Percentiles rank a stretch among this genome's conserved stretches.
Conservation (phyloP, 2,329 filamentous ascomycete genomes). For the Trichoderma harzianum region DNA sequence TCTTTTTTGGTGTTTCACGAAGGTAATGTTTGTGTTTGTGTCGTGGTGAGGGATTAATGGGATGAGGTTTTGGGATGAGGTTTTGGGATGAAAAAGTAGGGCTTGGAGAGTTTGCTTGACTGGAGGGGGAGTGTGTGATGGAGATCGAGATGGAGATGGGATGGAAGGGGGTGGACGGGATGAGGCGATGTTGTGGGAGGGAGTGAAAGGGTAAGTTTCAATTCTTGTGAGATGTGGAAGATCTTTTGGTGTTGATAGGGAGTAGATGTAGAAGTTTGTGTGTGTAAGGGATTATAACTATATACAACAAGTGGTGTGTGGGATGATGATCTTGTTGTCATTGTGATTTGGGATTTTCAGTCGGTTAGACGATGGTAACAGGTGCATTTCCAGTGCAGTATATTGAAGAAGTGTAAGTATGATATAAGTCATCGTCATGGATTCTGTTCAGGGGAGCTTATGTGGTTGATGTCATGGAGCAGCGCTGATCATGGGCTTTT, state of each 20-base stretch:
- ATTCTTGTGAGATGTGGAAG: not conserved
- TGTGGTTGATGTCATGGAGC: not conserved
- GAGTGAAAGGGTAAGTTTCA: not conserved
- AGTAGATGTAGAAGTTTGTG: not conserved
- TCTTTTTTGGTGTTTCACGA: not conserved
- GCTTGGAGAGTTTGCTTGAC: not conserved
- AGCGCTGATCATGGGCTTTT: not conserved
- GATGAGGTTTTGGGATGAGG: not conserved
- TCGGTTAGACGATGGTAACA: not conserved
- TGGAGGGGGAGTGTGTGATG: not conserved
- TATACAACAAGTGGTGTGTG: not conserved
- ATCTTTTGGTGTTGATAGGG: not conserved
- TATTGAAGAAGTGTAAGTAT: not conserved
- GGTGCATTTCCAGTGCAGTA: not conserved
- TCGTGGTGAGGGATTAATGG: not conserved
- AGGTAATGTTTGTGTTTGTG: not conserved
- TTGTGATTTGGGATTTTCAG: not conserved
- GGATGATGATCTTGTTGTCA: not conserved
- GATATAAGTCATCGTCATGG: slow-evolving; percentile 2
- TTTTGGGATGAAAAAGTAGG: no score
- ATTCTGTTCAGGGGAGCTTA: not conserved
- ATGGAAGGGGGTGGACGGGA: not conserved
- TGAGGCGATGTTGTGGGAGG: not conserved
- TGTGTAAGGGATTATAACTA: not conserved
- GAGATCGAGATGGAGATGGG: not conserved